phyloP scores from a whole-genome alignment of 1,284 basidiomycete genomes.

The Mycosarcoma maydis region DNA sequence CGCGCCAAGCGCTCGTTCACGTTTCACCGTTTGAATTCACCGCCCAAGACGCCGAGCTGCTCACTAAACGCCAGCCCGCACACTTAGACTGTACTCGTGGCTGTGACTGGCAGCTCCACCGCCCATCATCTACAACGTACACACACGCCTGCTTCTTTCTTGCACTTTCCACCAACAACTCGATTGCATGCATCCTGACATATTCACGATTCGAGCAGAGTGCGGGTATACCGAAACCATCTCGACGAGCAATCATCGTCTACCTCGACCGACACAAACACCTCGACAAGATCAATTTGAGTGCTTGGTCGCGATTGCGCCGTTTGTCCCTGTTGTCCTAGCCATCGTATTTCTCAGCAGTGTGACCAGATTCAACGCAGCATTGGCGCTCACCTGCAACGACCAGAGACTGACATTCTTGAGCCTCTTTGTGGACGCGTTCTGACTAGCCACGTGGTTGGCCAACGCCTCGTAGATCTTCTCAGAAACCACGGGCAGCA shows the following conservation, averaged over 20 bases:
- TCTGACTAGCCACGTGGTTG: slow-evolving; percentile 61
- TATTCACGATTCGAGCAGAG: no score
- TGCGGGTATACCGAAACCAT: no score
- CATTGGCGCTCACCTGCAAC: slow-evolving; percentile 50
- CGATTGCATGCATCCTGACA: no score
- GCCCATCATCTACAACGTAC: background rate
- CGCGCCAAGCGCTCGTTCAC: no score
- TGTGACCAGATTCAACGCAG: slow-evolving; percentile 38
- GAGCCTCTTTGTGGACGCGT: slow-evolving; percentile 56
- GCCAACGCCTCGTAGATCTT: slow-evolving; percentile 66
- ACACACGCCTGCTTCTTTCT: background rate
- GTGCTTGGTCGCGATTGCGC: slow-evolving; percentile 2
- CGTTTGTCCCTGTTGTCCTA: slow-evolving; percentile 24
- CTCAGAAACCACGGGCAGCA: slow-evolving; percentile 60
- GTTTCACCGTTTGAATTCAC: background rate
- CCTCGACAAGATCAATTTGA: no score
- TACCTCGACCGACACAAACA: background rate
- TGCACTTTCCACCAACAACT: background rate
- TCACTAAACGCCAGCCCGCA: background rate
- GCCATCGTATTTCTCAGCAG: slow-evolving; percentile 40
- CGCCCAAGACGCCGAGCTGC: background rate
- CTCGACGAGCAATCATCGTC: no score
- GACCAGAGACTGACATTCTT: slow-evolving; percentile 63
- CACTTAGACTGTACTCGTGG: no score
- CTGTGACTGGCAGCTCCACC: no score